Evolutionary conservation across 768 basidiomycete genomes (phyloP), one percentile per base, ranked within the genome.

Genomic region (Kwoniella shandongensis): DNA sequence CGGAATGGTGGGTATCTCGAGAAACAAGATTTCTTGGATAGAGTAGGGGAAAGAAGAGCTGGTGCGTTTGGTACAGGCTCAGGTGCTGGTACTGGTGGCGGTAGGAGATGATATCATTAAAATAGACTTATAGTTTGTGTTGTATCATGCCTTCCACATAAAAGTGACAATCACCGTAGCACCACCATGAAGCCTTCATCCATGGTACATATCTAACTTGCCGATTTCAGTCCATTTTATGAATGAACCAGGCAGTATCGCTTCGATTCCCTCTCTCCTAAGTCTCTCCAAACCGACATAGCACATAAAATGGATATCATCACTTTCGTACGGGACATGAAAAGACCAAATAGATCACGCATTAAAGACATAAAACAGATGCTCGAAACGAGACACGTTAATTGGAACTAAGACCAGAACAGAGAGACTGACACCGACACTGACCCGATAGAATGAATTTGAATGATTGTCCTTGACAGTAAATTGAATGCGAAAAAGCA

Each of bases 11-110:
- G 72, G 4, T 59, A 47, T 36, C 22, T 66, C 6, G 55, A 70
- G 40, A 67, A 93, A 87, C 83, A 83, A n/a, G 92, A 86, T 65
- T 72, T 85, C 15, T 70, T 97, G 30, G 81, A 86, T 55, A 80
- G 81, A 32, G 82, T 85, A 0, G 84, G 57, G 17, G 71, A 73
- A 40, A 46, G 71, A 35, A 30, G 64, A 44, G 51, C 52, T 18
- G 56, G 46, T 25, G 44, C 57, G 23, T 51, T 57, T 18, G 62
- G 57, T 17, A 46, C 35, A 6, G 44, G 36, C n/a, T 44, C 17
- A 22, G 20, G 27, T 22, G 23, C 41, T 42, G 27, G 20, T 18
- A 7, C 7, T n/a, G n/a, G 29, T 3, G 25, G n/a, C 8, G 47
- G n/a, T 7, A 4, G 25, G 30, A n/a, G 30, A 36, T 15, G 47